Base-by-base conservation (phyloP, 2,329 filamentous ascomycete genomes). In the Xylaria sp. region DNA sequence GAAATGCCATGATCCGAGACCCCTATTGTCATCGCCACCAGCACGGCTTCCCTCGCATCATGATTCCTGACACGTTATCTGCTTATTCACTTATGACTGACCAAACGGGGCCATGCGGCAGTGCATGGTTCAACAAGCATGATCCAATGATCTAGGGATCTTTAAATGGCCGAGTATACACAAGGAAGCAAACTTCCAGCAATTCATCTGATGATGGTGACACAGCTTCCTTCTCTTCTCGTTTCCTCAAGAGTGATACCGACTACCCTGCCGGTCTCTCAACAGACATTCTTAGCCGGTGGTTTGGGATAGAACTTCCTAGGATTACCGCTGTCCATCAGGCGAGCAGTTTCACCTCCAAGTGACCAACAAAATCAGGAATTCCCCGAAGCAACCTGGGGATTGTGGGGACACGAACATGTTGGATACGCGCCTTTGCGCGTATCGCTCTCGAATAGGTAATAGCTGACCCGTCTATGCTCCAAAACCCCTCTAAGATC, bases 1-100 rank as follows among this genome's bases (percentile, higher is more conserved):
- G 73, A 71, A 56, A 70, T 73, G 70, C 68, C 68, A 73, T 72
- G 72, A 74, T 73, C 71, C 72, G 74, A 74, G 40, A 62, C 53
- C 61, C 57, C 58, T 31, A 70, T 62, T 67, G 65, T 57, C 51
- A 63, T 38, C 31, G 58, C 48, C 60, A 36, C 61, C 38, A 54
- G 62, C 40, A 59, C 65, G 64, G 59, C 65, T 59, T 54, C 60
- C 54, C 20, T 40, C 53, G 23, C 26, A 33, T 49, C 26, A 33
- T 53, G 60, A 49, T 49, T 48, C 61, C 54, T 40, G 42, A 46
- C 46, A 36, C 60, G 53, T 61, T 48, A n/a, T 59, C 51, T 58
- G 49, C 67, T 60, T 51, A 64, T 67, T 61, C 48, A 60, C 48
- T 40, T 40, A 59, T 59, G 49, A 60, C 66, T 59, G 49, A 53